A percentile compares a stretch with the other conserved stretches of the same genome.
phyloP scores from a whole-genome alignment of 2,329 filamentous ascomycete species.

The Fusarium humuli region DNA sequence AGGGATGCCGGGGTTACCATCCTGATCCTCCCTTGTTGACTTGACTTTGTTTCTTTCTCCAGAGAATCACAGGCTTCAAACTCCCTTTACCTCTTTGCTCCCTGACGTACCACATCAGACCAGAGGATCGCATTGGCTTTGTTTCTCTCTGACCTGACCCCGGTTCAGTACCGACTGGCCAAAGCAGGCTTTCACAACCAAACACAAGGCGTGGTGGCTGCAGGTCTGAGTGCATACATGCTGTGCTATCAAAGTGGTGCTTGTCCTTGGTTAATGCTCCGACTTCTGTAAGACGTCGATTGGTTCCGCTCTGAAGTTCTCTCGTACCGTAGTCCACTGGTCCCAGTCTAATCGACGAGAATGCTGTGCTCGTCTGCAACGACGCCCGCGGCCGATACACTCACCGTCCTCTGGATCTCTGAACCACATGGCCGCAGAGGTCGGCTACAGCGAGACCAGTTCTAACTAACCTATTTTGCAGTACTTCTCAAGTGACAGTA shows the following conservation, averaged over 20 bases:
- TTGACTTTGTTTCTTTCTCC: not conserved
- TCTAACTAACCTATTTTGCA: slow-evolving; percentile 1
- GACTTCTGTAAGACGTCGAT: slow-evolving; percentile 24
- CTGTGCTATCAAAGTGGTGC: slow-evolving; percentile 26
- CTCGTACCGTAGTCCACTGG: slow-evolving; percentile 24
- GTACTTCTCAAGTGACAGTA: not conserved
- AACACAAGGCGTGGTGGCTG: slow-evolving; percentile 34
- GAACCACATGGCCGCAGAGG: slow-evolving; percentile 31
- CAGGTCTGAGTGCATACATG: slow-evolving; percentile 35
- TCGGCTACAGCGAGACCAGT: slow-evolving; percentile 22
- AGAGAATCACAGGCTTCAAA: slow-evolving; percentile 11
- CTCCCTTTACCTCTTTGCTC: slow-evolving; percentile 4
- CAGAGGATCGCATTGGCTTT: not conserved
- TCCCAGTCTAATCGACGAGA: slow-evolving; percentile 28
- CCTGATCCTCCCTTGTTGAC: slow-evolving; percentile 17
- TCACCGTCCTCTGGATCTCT: slow-evolving; percentile 17
- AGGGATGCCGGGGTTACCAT: slow-evolving; percentile 11
- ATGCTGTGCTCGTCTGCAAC: slow-evolving; percentile 30
- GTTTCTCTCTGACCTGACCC: not conserved
- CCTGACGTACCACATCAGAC: not conserved
- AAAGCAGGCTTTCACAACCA: slow-evolving; percentile 43
- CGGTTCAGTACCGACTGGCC: not conserved
- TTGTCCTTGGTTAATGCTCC: slow-evolving; percentile 27
- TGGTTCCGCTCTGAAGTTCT: slow-evolving; percentile 33
- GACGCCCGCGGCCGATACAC: slow-evolving; percentile 19